Conservation (phyloP, 2,329 filamentous ascomycete genomes). For the Davidsoniella eucalypti region DNA sequence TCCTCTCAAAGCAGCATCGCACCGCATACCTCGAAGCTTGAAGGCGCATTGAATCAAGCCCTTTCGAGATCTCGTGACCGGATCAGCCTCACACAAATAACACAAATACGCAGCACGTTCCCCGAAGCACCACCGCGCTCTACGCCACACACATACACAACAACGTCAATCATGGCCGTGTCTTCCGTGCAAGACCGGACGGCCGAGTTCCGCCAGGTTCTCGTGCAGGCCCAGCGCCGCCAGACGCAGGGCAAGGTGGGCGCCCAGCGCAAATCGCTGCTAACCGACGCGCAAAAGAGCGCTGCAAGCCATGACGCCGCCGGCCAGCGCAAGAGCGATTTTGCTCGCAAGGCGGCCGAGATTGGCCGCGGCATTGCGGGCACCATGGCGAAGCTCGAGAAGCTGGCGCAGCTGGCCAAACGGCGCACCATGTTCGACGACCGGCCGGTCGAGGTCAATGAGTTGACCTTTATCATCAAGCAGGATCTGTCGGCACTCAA, state of each 20-base stretch:
- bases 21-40: too few species aligned
- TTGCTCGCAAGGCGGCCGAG: conserved; percentile 77
- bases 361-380: conserved; percentile 82
- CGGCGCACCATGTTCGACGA: conserved; percentile 96
- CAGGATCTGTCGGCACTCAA: conserved; percentile 78
- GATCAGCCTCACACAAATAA: neutral
- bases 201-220: conserved; percentile 82
- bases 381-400: conserved; percentile 90
- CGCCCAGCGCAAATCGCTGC: conserved; percentile 63
- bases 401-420: conserved; percentile 86
- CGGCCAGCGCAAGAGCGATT: conserved; percentile 57
- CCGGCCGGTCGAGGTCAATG: conserved; percentile 87
- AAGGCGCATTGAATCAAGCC: neutral
- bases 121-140: neutral
- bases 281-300: conserved; percentile 57
- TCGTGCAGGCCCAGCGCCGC: conserved; percentile 67
- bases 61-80: neutral
- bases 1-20: too few species aligned
- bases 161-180: conserved; percentile 36
- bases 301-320: conserved; percentile 32
- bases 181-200: conserved; percentile 91
- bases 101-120: conserved; percentile 6
- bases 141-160: too few species aligned
- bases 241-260: conserved; percentile 62
- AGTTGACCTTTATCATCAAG: conserved; percentile 95